Evolutionary conservation across 2,329 filamentous ascomycete genomes (phyloP), one percentile per base, ranked within the genome.

Genomic region (Colletotrichum sp.): DNA sequence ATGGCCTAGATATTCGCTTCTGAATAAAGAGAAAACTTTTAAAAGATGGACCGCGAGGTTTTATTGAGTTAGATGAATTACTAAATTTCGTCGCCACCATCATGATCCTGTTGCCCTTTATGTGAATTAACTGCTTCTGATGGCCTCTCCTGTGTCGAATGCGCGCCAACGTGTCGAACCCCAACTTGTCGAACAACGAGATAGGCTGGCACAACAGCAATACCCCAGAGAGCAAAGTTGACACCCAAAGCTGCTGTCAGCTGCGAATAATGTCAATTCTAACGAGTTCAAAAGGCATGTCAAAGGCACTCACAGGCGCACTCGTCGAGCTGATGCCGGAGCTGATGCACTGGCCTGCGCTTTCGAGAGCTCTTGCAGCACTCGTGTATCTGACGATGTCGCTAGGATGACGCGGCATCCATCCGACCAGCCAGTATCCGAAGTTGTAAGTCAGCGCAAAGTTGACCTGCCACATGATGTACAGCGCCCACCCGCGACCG

Each of bases 371-470:
- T n/a, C 80, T 71, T 4, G 78, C 79, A 10, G 80, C 75, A 8
- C 78, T 81, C 63, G 79, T 79, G 26, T 78, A 82, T 26, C 82
- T 70, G 6, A 80, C 77, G 9, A 80, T 76, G 39, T 82, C 81
- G 15, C 71, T 79, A 2, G 80, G 78, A 8, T 80, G 80, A 81
- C 26, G 82, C 28, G 26, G 79, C 34, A 69, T 60, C 48, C 30
- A 82, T 5, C 82, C 81, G 10, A 83, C 79, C 2, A 85, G 74
- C 81, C 82, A 85, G 64, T 83, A 85, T 3, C 81, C 81, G 39
- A 82, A 84, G 70, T 83, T 84, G 71, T 83, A 83, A 9, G 81
- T 80, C 66, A 84, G 72, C 1, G 80, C 79, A 68, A 78, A 83
- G 63, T 82, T 82, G 22, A 82, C 79, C 71, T 83, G 83, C 80